Base-by-base conservation (phyloP, 805 yeast genomes). In the Metschnikowia peoriensis region DNA sequence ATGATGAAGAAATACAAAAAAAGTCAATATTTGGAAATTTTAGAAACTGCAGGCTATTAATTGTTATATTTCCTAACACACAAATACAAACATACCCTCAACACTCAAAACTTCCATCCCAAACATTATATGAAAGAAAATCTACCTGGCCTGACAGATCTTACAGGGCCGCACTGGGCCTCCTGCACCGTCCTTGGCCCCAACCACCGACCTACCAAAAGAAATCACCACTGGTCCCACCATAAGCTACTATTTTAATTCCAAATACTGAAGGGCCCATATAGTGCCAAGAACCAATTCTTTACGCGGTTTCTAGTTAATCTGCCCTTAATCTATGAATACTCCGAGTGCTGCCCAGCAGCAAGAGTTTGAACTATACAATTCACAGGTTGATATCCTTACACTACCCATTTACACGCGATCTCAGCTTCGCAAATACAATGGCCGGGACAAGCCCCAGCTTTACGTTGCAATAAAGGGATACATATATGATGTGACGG, bases 401-500 rank as follows among this genome's bases (percentile, higher is more conserved):
- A 54, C 59, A 15, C 66, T 75, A 28, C 75, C 75, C 6, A 57
- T 65, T 10, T 70, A 58, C 53, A 71, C 77, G 1, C 59, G 76
- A 11, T 44, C 65, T 5, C 71, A 73, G 56, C 63, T 75, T 46
- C 52, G 67, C 6, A 51, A 49, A 41, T 72, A 65, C 58, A 64
- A 75, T 51, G 78, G 77, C n/a, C 51, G 44, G 6, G 60, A 60
- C 28, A 54, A 55, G 34, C 64, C 62, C 14, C 52, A 78, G 53
- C 78, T 88, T 57, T 89, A 84, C 67, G 86, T 89, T 16, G 94
- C 84, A 7, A 84, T 89, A 60, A 83, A 84, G 55, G 94, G 96
- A 17, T 76, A 76, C 1, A 82, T 90, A 10, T 90, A 88, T 66
- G 97, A 89, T 62, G 97, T 90, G 9, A 79, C 88, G 0, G 64